Base-by-base conservation (phyloP, 2,329 filamentous ascomycete species). In the Fusarium falciforme region DNA sequence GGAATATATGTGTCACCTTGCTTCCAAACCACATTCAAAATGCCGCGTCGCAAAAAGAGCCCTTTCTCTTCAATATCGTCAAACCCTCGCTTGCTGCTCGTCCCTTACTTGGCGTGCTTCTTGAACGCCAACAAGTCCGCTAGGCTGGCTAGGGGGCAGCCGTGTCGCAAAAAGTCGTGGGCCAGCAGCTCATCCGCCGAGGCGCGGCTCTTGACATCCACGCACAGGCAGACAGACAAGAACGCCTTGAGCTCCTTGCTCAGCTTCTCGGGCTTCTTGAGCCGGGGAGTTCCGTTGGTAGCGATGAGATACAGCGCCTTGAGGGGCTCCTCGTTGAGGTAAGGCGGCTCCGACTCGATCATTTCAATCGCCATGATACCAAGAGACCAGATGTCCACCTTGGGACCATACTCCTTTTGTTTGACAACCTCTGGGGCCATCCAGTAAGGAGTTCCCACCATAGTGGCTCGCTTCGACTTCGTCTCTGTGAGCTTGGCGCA, bases 301-400 rank as follows among this genome's bases (percentile, higher is more conserved):
- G 96, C 96, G 81, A 99, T 99, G 71, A 99, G 90, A 83, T 98
- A 99, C 55, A 99, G 89, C 9, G 96, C 96, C 88, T 98, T 98
- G 66, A 99, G 90, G 0, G 96, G 96, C 84, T 98, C 96, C 84
- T 98, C 96, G 84, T 98, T 98, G 40, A 98, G 90, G 83, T 99
- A 99, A 0, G 96, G 96, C 7, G 96, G 96, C 83, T 99, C 96
- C 20, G 94, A 97, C 83, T 99, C 96, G 80, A 98, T 98, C 96
- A 99, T 98, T 85, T 99, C 96, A 80, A 99, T 98, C 27, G 96
- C 96, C 96, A 98, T 99, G 85, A 99, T 99, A 80, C 96, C 96
- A 71, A 99, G 87, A 33, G 95, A 98, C 96, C 96, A 99, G 81
- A 98, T 98, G 81, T 99, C 96, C 72, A 98, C 96, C 88, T 98